Evolutionary conservation across 441 rosid genomes (phyloP).

Genomic region (Croton laevigatus): DNA sequence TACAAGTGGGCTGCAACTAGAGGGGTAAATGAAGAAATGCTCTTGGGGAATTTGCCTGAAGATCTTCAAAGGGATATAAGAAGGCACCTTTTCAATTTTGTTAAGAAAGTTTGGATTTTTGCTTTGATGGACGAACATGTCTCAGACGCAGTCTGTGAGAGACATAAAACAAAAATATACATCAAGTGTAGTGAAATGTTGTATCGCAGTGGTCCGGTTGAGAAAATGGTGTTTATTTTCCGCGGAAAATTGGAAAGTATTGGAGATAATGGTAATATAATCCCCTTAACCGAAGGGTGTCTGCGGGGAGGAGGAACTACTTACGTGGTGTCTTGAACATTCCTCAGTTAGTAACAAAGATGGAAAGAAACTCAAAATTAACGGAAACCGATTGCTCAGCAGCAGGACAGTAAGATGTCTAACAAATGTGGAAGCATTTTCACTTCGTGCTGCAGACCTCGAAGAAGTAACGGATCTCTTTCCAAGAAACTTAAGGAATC

Average conservation of each 20-base stretch:
- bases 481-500: slow-evolving; percentile 55
- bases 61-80: slow-evolving; percentile 81
- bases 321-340: slow-evolving; percentile 80
- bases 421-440: slow-evolving; percentile 81
- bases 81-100: slow-evolving; percentile 79
- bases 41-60: slow-evolving; percentile 76
- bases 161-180: slow-evolving; percentile 61
- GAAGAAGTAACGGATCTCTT: slow-evolving; percentile 75
- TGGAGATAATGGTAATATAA: slow-evolving; percentile 47
- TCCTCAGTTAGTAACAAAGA: slow-evolving; percentile 28
- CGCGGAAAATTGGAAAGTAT: slow-evolving; percentile 73
- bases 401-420: slow-evolving; percentile 57
- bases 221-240: slow-evolving; percentile 76
- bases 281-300: slow-evolving; percentile 56
- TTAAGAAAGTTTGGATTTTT: slow-evolving; percentile 72
- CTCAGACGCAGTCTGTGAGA: slow-evolving; percentile 73
- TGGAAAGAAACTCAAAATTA: slow-evolving; percentile 39
- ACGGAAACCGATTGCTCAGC: slow-evolving; percentile 48
- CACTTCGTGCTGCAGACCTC: slow-evolving; percentile 71
- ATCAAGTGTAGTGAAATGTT: slow-evolving; percentile 56
- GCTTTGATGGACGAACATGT: slow-evolving; percentile 64
- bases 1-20: slow-evolving; percentile 90
- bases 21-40: slow-evolving; percentile 78
- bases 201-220: slow-evolving; percentile 50
- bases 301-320: slow-evolving; percentile 86